Conservation (phyloP, 805 yeast species). For the Metschnikowia colocasiae region DNA sequence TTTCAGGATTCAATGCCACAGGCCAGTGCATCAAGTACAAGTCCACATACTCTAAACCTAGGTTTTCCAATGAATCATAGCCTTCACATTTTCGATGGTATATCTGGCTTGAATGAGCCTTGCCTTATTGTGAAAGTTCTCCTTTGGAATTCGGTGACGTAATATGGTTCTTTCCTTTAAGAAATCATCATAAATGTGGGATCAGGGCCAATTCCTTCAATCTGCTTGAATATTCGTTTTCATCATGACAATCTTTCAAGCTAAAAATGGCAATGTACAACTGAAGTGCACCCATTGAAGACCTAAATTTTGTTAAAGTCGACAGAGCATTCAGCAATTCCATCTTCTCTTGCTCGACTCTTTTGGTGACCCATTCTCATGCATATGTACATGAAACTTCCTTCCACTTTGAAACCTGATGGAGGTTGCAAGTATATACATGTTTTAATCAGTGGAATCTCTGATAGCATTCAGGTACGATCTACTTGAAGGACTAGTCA, state of each 20-base stretch:
- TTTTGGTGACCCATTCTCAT: not conserved
- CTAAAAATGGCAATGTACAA: not conserved
- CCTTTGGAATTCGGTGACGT: not conserved
- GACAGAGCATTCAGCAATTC: not conserved
- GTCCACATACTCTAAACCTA: constrained; percentile 75
- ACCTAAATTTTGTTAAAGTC: not conserved
- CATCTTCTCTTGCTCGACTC: not conserved
- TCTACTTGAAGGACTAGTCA: too few species aligned
- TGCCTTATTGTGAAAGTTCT: not conserved
- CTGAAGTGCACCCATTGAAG: not conserved
- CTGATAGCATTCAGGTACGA: too few species aligned
- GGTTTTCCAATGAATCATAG: constrained; percentile 53
- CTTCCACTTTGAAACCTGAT: not conserved
- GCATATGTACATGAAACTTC: not conserved
- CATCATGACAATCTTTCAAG: not conserved
- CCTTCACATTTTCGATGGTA: not conserved
- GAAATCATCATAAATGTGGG: not conserved
- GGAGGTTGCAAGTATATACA: too few species aligned
- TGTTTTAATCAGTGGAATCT: too few species aligned
- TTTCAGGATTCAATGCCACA: constrained; percentile 45
- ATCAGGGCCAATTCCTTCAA: not conserved
- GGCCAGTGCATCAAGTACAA: constrained; percentile 86
- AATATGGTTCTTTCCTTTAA: not conserved
- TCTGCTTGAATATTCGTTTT: not conserved
- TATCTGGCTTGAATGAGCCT: not conserved